Evolutionary conservation across 495 filamentous ascomycete species (phyloP).

Genomic region (Podospora bellae-mahoneyi): DNA sequence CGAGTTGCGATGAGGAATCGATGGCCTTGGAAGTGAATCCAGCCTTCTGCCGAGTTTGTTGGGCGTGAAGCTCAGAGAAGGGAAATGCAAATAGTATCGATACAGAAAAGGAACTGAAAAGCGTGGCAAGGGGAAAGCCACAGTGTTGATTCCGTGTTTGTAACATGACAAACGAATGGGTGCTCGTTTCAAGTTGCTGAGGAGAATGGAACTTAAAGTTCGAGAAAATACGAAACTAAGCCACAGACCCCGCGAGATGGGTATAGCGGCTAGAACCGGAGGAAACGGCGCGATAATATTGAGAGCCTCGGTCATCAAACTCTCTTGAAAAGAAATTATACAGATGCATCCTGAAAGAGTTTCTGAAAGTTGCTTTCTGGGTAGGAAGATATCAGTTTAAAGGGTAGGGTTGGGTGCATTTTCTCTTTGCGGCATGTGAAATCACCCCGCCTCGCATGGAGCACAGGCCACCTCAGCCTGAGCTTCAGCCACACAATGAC

Average conservation of each 20-base stretch:
- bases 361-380: background rate
- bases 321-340: background rate
- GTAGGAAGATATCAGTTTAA: background rate
- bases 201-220: background rate
- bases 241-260: background rate
- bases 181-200: background rate
- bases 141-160: background rate
- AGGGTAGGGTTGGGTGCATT: background rate
- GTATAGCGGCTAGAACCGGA: background rate
- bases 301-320: no score
- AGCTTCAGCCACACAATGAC: conserved; percentile 29
- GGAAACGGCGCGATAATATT: background rate
- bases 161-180: background rate
- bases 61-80: background rate
- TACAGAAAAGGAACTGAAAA: background rate
- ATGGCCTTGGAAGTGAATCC: background rate
- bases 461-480: background rate
- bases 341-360: background rate
- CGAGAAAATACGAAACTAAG: background rate
- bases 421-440: background rate
- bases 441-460: background rate
- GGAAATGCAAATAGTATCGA: background rate
- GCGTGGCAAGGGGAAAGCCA: background rate
- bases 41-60: background rate
- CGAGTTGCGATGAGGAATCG: background rate